Base-by-base conservation (phyloP, 768 basidiomycete genomes). In the Phaeotremella fagi region DNA sequence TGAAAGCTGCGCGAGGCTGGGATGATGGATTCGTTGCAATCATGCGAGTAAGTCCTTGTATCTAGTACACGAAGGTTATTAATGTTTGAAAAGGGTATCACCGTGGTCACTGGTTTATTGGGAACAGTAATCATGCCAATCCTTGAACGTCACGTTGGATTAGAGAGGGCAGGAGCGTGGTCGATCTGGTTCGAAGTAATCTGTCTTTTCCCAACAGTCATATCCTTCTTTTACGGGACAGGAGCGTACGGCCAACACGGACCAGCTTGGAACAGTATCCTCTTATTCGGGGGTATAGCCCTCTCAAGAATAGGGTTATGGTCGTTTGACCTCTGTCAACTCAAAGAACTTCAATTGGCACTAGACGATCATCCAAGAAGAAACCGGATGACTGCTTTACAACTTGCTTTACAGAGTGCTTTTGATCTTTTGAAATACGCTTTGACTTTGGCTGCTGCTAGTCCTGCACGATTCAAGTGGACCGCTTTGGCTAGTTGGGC, bases 81-180 rank as follows among this genome's bases (percentile, higher is more conserved):
- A 3, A 50, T 42, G 33, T 38, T 18, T 29, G 38, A 9, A 33
- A 24, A 64, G 58, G 71, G 71, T 7, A 22, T 75, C 0, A 68
- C 63, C 26, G 64, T 73, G 18, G 35, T 69, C 3, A 70, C 66
- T 11, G 68, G 71, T 9, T 38, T 75, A 16, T 15, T 71, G 0
- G 71, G 73, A 3, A 75, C 73, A 2, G 61, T 54, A 18, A 57
- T 66, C n/a, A 75, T 75, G 73, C 73, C 73, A 2, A 25, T 45
- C 4, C 50, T 71, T n/a, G 70, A 69, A 43, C 53, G 50, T 2
- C 37, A 31, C 23, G 36, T 75, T 14, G 71, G 73, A 0, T 61
- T 75, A 24, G 70, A 63, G 29, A 29, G 71, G 43, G 71, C 71
- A 2, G 73, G 73, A 28, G 67, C 66, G 1, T 75, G 73, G 73